These are phyloP conservation scores for Serendipita indica DNA, from an alignment of 768 basidiomycete species.

Conservation along the genomic window DNA sequence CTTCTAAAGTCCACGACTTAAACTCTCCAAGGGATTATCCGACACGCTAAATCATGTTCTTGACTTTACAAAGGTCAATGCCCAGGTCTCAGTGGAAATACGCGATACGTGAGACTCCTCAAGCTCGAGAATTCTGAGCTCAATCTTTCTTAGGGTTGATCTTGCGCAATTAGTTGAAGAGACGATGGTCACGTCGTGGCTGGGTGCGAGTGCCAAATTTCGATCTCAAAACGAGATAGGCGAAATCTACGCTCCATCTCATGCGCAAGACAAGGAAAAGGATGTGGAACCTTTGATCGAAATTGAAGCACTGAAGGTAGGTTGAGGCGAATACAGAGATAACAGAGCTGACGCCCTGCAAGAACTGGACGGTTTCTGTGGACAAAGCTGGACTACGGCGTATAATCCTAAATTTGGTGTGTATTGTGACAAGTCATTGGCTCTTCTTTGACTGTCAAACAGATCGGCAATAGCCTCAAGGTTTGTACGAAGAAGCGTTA, in stretches of 20 bases:
- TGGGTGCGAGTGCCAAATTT: not conserved
- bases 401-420: not conserved
- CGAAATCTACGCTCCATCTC: not conserved
- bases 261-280: not conserved
- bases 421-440: not conserved
- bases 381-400: not conserved
- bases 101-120: no score
- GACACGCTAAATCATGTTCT: slow-evolving; percentile 96
- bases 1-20: no score
- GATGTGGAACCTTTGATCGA: slow-evolving; percentile 1
- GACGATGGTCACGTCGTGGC: not conserved
- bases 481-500: not conserved
- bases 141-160: not conserved
- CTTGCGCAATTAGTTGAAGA: slow-evolving; percentile 1
- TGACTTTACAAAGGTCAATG: slow-evolving; percentile 72
- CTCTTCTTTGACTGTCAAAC: not conserved
- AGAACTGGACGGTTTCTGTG: not conserved
- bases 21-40: slow-evolving; percentile 74
- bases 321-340: not conserved
- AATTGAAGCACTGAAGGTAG: not conserved
- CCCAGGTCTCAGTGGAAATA: no score
- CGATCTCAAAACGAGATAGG: not conserved
- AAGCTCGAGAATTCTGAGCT: no score
- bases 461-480: not conserved
- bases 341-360: not conserved